These are phyloP conservation scores for Yamadazyma membranifaciens DNA, from an alignment of 1,139 yeast genomes.

Conservation along the genomic window DNA sequence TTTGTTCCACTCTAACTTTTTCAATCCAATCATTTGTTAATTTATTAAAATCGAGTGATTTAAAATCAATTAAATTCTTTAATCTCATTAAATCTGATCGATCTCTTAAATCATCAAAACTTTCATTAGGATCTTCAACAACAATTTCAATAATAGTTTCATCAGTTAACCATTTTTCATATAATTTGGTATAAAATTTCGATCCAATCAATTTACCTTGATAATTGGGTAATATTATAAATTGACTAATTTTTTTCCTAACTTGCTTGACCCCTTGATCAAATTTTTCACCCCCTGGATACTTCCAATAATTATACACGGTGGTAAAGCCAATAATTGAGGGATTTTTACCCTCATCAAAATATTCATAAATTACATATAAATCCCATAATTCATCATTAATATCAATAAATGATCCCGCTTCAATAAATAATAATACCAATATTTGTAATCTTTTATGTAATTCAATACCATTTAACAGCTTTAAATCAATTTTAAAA, in stretches of 20 bases:
- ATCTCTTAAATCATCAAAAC: conserved; percentile 88
- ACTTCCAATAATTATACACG: conserved; percentile 81
- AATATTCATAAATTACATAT: conserved; percentile 48
- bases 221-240: conserved; percentile 76
- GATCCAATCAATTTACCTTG: conserved; percentile 75
- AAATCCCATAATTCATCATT: conserved; percentile 74
- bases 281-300: conserved; percentile 55
- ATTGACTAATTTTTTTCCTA: conserved; percentile 85
- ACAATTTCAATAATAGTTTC: conserved; percentile 66
- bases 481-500: conserved; percentile 40
- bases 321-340: conserved; percentile 76
- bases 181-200: conserved; percentile 55
- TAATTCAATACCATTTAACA: conserved; percentile 46
- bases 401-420: conserved; percentile 84
- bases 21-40: conserved; percentile 42
- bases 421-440: conserved; percentile 84
- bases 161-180: conserved; percentile 55
- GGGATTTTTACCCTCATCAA: conserved; percentile 11
- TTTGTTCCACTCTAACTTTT: conserved; percentile 36
- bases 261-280: conserved; percentile 46
- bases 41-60: conserved; percentile 20
- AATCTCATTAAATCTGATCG: conserved; percentile 69
- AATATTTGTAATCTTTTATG: conserved; percentile 76
- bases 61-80: conserved; percentile 13
- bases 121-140: conserved; percentile 94